Evolutionary conservation across 2,329 filamentous ascomycete genomes (phyloP), one percentile per base, ranked within the genome.

Genomic region (Xylaria sp.): DNA sequence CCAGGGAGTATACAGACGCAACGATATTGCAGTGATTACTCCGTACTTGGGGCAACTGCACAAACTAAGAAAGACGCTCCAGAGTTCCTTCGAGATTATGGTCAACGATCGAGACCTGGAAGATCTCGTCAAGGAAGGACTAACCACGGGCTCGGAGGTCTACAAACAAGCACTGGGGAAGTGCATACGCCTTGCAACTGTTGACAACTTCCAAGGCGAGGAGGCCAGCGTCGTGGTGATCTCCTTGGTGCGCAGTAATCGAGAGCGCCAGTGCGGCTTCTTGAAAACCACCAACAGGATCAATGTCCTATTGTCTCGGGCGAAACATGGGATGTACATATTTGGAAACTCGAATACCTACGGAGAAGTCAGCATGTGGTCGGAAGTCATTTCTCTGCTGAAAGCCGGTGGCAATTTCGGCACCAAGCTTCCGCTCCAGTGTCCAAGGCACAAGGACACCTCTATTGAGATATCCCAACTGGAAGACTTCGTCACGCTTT

Each of bases 191-290:
- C 74, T 92, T 0, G 90, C 88, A 0, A 91, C 88, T 0, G 88
- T 92, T 47, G 88, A 92, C 57, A 92, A 92, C 56, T 92, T 89
- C 52, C 89, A 92, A 66, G 88, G 89, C 1, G 89, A 92, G 63
- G 89, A 92, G 59, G 85, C 83, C 37, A 83, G 91, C 1, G 87
- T 92, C 16, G 85, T 91, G 0, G 80, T 92, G 7, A 82, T 76
- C 0, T 88, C 85, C 0, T 68, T 92, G 9, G 90, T 87, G 0
- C 74, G 89, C 4, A 88, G 87, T 66, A 92, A 92, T 57, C 52
- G 63, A 0, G 64, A 65, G 61, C 72, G 70, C 7, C 81, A 79
- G 6, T 79, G 80, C 16, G 89, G 89, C 0, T 92, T 92, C 55
- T 73, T 92, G 1, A 79, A 73, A 19, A 86, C 84, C 0, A 72